Conservation (phyloP, 2,329 filamentous ascomycete species). For the Calonectria montana region DNA sequence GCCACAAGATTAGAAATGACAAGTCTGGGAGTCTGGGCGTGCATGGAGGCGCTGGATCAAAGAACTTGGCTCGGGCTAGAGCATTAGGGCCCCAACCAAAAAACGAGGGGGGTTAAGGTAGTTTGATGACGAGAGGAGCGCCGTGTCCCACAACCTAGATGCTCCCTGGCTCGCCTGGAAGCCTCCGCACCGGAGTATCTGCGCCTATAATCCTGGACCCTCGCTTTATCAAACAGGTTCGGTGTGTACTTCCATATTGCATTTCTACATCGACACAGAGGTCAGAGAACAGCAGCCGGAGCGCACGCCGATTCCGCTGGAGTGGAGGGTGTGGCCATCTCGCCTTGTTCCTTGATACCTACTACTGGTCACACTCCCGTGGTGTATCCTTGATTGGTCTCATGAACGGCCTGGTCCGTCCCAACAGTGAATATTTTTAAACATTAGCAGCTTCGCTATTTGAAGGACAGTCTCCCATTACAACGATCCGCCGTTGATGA, state of each 20-base stretch:
- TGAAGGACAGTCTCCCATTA: not conserved
- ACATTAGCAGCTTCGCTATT: constrained; percentile 4
- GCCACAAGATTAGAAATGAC: constrained; percentile 46
- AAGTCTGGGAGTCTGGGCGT: constrained; percentile 22
- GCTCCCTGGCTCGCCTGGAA: constrained; percentile 29
- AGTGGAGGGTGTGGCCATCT: constrained; percentile 29
- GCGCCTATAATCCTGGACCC: constrained; percentile 31
- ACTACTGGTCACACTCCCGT: constrained; percentile 41
- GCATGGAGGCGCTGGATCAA: constrained; percentile 18
- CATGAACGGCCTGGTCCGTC: constrained; percentile 25
- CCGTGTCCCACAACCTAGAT: constrained; percentile 36
- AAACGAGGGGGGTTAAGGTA: constrained; percentile 24
- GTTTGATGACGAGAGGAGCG: constrained; percentile 34
- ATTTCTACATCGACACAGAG: constrained; percentile 38
- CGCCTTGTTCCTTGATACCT: constrained; percentile 26
- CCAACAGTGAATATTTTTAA: constrained; percentile 22
- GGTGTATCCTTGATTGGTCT: constrained; percentile 30
- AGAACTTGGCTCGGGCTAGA: constrained; percentile 26
- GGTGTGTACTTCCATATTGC: constrained; percentile 27
- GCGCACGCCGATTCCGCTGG: constrained; percentile 31
- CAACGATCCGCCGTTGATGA: constrained; percentile 7
- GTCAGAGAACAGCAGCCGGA: constrained; percentile 32
- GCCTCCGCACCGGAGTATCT: constrained; percentile 21
- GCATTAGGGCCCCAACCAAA: constrained; percentile 26
- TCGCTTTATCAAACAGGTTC: constrained; percentile 41